Base-by-base conservation (phyloP, 306 rosid genomes). In the Medicago truncatula region DNA sequence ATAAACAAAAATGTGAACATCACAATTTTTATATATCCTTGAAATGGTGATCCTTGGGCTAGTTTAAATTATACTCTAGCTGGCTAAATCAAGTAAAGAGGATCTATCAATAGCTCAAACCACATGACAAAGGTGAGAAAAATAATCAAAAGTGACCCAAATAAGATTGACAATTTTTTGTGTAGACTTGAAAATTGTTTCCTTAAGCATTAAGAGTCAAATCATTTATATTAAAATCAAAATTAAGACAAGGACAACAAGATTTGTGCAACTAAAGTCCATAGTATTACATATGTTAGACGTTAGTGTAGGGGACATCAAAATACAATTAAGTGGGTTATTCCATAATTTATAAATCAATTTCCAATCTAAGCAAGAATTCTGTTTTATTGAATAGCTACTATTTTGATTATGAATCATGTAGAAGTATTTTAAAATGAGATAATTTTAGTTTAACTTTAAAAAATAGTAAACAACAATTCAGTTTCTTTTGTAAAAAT, bases 121-220 rank as follows among this genome's bases (percentile, higher is more conserved):
- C 47, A 60, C 66, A 71, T 71, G 56, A 70, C 68, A 8, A 59
- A 72, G 52, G 34, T 43, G 28, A 69, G 53, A 61, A 8, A 39
- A 17, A 57, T 5, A 58, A 21, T 23, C 38, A 23, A 23, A 57
- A 58, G n/a, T 58, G 60, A 76, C 74, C 74, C 21, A 49, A 46
- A 70, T 38, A 71, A 52, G 17, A 47, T 62, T 6, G 70, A 47
- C 47, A 72, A 49, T 58, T 49, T 28, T 58, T 36, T 39, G 64
- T 20, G 70, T 28, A 63, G 7, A 53, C 60, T 60, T 52, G 58
- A 17, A 57, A 62, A 61, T 25, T 9, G 79, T 62, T 86, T 82
- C 79, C 77, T 86, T 84, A 79, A 76, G 78, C 71, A 75, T 81
- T 62, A 84, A 84, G 87, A 81, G 85, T 84, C 90, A 82, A 83